These are phyloP conservation scores for Rhododendron mucronatum DNA, from an alignment of 148 eudicot genomes.

Conservation along the genomic window DNA sequence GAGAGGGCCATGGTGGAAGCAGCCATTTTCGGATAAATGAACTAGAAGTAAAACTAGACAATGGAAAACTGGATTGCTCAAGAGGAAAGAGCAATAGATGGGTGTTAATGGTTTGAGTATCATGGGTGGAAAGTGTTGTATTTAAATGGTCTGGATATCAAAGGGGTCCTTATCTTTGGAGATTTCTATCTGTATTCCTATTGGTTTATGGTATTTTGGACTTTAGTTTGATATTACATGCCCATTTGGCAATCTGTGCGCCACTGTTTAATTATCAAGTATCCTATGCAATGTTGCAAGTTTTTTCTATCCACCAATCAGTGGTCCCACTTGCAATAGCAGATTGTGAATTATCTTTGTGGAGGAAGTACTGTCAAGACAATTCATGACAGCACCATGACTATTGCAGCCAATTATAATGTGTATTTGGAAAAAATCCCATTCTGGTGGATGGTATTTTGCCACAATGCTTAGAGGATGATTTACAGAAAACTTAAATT, in stretches of 20 bases:
- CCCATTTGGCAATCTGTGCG: constrained; percentile 2
- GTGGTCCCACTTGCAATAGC: background rate
- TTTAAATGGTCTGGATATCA: background rate
- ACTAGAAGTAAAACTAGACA: background rate
- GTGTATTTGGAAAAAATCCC: background rate
- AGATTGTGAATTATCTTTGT: background rate
- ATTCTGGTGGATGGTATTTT: background rate
- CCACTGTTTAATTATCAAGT: background rate
- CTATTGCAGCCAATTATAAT: too few relatives aligned
- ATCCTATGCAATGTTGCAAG: background rate
- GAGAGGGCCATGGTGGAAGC: constrained; percentile 41
- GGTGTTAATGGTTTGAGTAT: background rate
- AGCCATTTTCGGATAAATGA: constrained; percentile 27
- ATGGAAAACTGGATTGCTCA: background rate
- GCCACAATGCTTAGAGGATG: background rate
- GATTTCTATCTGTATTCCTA: background rate
- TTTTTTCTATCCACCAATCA: background rate
- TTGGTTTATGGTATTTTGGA: background rate
- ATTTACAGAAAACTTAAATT: too few relatives aligned
- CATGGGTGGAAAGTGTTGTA: background rate
- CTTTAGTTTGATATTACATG: background rate
- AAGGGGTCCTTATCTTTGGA: constrained; percentile 3
- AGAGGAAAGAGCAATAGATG: background rate
- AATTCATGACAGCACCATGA: too few relatives aligned
- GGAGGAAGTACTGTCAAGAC: too few relatives aligned